Evolutionary conservation across 2,329 filamentous ascomycete species (phyloP).

Genomic region (Metarhizium guizhouense): DNA sequence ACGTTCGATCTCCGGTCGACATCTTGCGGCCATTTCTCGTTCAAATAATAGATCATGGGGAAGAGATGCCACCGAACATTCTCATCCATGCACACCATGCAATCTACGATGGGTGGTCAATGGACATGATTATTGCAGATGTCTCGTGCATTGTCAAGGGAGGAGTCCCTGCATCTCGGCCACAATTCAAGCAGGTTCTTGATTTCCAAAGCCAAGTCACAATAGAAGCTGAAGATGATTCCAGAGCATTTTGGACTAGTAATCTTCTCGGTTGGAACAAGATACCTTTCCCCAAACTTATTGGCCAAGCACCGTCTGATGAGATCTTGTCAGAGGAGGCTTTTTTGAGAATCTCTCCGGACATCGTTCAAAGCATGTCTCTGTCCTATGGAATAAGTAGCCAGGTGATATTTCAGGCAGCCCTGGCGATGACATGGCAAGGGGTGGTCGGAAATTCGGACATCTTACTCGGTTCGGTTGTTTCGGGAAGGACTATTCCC

Average conservation of each 20-base stretch:
- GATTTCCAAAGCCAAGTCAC: slow-evolving; percentile 31
- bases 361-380: slow-evolving; percentile 22
- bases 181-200: slow-evolving; percentile 53
- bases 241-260: slow-evolving; percentile 61
- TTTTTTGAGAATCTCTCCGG: slow-evolving; percentile 11
- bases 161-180: slow-evolving; percentile 26
- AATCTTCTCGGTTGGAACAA: slow-evolving; percentile 50
- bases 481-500: slow-evolving; percentile 71
- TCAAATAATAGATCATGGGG: slow-evolving; percentile 34
- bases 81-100: slow-evolving; percentile 67
- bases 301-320: slow-evolving; percentile 10
- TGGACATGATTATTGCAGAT: slow-evolving; percentile 65
- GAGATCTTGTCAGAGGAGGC: slow-evolving; percentile 9
- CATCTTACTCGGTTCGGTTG: slow-evolving; percentile 67
- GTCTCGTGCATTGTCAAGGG: slow-evolving; percentile 41
- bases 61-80: slow-evolving; percentile 16
- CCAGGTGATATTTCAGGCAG: slow-evolving; percentile 69
- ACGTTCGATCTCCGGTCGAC: slow-evolving; percentile 26
- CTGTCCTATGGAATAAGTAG: slow-evolving; percentile 41
- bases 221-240: slow-evolving; percentile 24
- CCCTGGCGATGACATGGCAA: slow-evolving; percentile 56
- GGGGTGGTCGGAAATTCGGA: slow-evolving; percentile 57
- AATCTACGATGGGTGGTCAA: slow-evolving; percentile 89
- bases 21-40: slow-evolving; percentile 52
- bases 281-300: slow-evolving; percentile 43